Evolutionary conservation across 1,284 basidiomycete genomes (phyloP).

Genomic region (Naganishia albida): DNA sequence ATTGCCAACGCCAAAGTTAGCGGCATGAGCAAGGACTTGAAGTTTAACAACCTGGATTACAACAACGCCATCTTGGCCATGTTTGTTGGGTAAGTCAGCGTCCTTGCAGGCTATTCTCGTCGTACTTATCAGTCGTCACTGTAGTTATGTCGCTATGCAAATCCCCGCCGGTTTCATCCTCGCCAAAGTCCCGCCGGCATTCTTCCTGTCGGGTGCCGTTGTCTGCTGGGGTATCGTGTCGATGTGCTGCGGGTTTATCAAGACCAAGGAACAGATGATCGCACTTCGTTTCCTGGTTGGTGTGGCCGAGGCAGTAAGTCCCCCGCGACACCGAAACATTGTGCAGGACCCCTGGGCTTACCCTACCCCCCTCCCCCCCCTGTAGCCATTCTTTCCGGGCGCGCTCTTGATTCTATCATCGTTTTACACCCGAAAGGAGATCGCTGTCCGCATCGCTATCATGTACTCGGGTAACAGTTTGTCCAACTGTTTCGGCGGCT

Average conservation of each 20-base stretch:
- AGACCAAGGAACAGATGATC: slow-evolving; percentile 43
- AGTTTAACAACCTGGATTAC: slow-evolving; percentile 26
- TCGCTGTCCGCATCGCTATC: slow-evolving; percentile 47
- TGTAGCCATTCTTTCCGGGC: slow-evolving; percentile 44
- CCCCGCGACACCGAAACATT: too few species aligned
- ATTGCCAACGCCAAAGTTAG: slow-evolving; percentile 40
- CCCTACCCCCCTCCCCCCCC: not conserved
- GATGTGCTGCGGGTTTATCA: slow-evolving; percentile 28
- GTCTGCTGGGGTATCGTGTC: slow-evolving; percentile 25
- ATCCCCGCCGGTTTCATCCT: slow-evolving; percentile 29
- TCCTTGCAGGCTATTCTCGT: not conserved
- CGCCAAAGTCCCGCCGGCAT: slow-evolving; percentile 23
- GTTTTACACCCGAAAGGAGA: slow-evolving; percentile 50
- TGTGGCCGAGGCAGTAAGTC: slow-evolving; percentile 29
- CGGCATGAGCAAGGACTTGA: slow-evolving; percentile 44
- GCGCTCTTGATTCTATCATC: slow-evolving; percentile 48
- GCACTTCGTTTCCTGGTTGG: slow-evolving; percentile 44
- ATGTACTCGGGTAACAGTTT: slow-evolving; percentile 44
- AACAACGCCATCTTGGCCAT: slow-evolving; percentile 28
- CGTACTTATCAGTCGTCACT: not conserved
- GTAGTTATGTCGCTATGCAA: slow-evolving; percentile 25
- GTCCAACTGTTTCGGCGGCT: slow-evolving; percentile 45
- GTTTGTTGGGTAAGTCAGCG: slow-evolving; percentile 14
- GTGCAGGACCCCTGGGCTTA: not conserved
- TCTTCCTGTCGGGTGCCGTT: slow-evolving; percentile 26